Percentiles rank a stretch among this genome's conserved stretches.
Evolutionary conservation across 2,329 filamentous ascomycete genomes (phyloP).

Genomic region (Bipolaris zeicola): DNA sequence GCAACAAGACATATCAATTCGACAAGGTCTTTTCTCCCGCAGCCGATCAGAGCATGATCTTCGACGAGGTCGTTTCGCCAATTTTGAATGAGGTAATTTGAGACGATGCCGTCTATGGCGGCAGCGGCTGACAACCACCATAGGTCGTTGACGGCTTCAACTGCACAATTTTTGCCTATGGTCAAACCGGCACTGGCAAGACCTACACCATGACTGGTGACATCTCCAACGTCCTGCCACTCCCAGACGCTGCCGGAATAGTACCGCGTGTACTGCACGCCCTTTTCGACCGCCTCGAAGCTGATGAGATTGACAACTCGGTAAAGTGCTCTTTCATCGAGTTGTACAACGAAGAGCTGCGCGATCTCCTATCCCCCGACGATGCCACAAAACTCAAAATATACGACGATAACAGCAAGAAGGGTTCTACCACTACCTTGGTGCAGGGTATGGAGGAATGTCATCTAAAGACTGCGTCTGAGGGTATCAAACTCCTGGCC

Average conservation of each 20-base stretch:
- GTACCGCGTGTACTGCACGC: conserved; percentile 89
- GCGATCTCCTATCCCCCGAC: conserved; percentile 83
- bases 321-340: conserved; percentile 99
- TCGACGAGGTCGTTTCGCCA: conserved; percentile 92
- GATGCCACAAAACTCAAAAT: conserved; percentile 90
- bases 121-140: conserved; percentile 9
- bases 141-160: conserved; percentile 95
- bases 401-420: conserved; percentile 83
- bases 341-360: conserved; percentile 95
- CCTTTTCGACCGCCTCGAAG: conserved; percentile 82
- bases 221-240: conserved; percentile 86
- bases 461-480: conserved; percentile 81
- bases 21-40: conserved; percentile 96
- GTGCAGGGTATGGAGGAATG: conserved; percentile 98
- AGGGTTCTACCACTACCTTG: conserved; percentile 81
- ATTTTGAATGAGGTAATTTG: conserved; percentile 81
- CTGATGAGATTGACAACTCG: conserved; percentile 76
- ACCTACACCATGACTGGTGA: conserved; percentile 99
- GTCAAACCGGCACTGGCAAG: conserved; percentile 96
- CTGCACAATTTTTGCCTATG: conserved; percentile 98
- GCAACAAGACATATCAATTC: conserved; percentile 95
- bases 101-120: background rate
- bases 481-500: conserved; percentile 87
- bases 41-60: conserved; percentile 91
- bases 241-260: conserved; percentile 92